Conservation (phyloP, 208 protist genomes). For the Blechomonas ayalai region DNA sequence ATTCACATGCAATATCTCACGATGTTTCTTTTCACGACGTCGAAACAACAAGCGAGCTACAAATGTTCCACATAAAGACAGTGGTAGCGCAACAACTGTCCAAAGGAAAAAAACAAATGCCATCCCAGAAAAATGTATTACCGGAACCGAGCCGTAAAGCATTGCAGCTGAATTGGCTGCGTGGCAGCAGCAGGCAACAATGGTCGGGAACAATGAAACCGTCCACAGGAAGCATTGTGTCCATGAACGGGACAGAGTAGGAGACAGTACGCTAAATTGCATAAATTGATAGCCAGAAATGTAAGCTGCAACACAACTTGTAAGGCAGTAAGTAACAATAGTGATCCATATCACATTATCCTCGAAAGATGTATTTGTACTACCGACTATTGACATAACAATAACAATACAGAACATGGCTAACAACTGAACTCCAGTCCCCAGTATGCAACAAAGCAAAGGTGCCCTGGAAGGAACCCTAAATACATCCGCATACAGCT, state of each 20-base stretch:
- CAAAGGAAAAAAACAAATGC: constrained; percentile 68
- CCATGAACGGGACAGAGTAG: constrained; percentile 16
- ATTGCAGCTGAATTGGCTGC: constrained; percentile 78
- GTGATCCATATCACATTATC: constrained; percentile 42
- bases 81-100: constrained; percentile 70
- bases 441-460: constrained; percentile 81
- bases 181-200: constrained; percentile 21
- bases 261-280: constrained; percentile 16
- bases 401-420: constrained; percentile 23
- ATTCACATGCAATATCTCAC: constrained; percentile 78
- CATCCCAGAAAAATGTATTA: constrained; percentile 51
- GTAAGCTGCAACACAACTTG: constrained; percentile 73
- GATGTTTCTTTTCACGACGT: constrained; percentile 7
- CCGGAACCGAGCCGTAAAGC: constrained; percentile 53
- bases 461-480: constrained; percentile 59
- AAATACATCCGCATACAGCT: constrained; percentile 94
- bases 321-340: constrained; percentile 68
- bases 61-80: constrained; percentile 86
- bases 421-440: constrained; percentile 51
- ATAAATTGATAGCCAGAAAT: constrained; percentile 58
- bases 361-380: constrained; percentile 9
- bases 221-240: constrained; percentile 65
- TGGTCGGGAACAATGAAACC: constrained; percentile 46
- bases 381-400: not conserved
- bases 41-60: constrained; percentile 55